Evolutionary conservation across 2,329 filamentous ascomycete species (phyloP).

Genomic region (Talaromyces sp.): DNA sequence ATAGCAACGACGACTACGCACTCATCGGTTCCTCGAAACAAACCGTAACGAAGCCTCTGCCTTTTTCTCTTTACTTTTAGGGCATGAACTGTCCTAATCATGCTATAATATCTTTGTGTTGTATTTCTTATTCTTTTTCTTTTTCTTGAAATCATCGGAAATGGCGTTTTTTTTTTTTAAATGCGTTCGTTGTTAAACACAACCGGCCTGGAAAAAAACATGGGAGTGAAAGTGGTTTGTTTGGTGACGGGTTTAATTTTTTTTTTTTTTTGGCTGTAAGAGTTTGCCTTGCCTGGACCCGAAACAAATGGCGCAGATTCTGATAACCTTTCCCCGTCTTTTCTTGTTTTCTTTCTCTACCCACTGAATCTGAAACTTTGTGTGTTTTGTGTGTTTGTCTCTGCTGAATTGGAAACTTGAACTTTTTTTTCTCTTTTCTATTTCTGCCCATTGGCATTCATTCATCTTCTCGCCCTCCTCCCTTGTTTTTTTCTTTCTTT

Average conservation of each 20-base stretch:
- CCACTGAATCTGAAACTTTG: background rate
- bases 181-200: background rate
- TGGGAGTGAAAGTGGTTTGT: background rate
- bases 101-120: constrained; percentile 1
- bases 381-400: background rate
- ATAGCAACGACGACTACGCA: background rate
- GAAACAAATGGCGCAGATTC: background rate
- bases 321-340: background rate
- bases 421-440: background rate
- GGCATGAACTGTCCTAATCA: background rate
- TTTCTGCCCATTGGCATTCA: background rate
- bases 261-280: background rate
- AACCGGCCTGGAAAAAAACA: background rate
- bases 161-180: background rate
- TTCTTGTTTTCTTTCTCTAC: background rate
- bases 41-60: background rate
- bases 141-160: background rate
- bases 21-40: background rate
- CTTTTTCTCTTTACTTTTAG: background rate
- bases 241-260: background rate
- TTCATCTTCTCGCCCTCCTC: background rate
- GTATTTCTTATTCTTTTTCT: background rate
- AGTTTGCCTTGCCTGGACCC: background rate
- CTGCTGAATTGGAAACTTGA: background rate
- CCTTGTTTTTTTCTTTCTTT: background rate